Evolutionary conservation across 139 green algal genomes (phyloP), one percentile per base, ranked within the genome.

Genomic region (Pycnococcus provasolii): DNA sequence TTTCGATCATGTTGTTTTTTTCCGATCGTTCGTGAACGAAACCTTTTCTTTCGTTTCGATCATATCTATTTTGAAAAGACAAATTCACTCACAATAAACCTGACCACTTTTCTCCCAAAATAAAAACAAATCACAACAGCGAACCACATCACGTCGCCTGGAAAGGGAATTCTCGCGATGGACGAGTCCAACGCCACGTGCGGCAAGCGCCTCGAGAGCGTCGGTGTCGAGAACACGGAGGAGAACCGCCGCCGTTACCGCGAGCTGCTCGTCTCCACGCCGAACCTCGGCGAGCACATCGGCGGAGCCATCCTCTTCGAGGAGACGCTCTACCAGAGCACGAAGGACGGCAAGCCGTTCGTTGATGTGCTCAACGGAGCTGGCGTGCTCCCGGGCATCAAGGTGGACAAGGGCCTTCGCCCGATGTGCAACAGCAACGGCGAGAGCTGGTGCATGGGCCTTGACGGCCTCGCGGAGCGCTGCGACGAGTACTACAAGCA

Each of bases 151-250:
- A 60, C 52, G 1, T 60, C 47, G 52, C 65, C 78, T 8, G 91
- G 91, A 72, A 85, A 82, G 50, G 92, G 92, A 72, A 95, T 99
- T 65, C 80, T 98, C 64, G 93, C 91, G 60, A 95, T 95, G 88
- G 94, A 99, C 69, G 94, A 99, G 89, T 98, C 93, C 77, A 98
- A 98, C 82, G 94, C 86, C 76, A 99, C 93, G 71, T 93, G 85
- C 79, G 90, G 90, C 68, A 89, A 89, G 87, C 86, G 93, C 64
- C 86, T 99, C 68, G 90, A 95, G 66, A 92, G 84, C 71, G 95
- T 99, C 61, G 92, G 87, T 71, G 81, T 99, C 51, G 90, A 97
- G 79, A 99, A 99, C 89, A 99, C 91, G 59, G 93, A 96, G 87
- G 86, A 90, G 66, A 97, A 98, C 90, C 86, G 94, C 60, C 90